Percentiles rank a stretch among this genome's conserved stretches.
Conservation (phyloP, 371 early-diverging fungal species). For the Actinomortierella ambigua region DNA sequence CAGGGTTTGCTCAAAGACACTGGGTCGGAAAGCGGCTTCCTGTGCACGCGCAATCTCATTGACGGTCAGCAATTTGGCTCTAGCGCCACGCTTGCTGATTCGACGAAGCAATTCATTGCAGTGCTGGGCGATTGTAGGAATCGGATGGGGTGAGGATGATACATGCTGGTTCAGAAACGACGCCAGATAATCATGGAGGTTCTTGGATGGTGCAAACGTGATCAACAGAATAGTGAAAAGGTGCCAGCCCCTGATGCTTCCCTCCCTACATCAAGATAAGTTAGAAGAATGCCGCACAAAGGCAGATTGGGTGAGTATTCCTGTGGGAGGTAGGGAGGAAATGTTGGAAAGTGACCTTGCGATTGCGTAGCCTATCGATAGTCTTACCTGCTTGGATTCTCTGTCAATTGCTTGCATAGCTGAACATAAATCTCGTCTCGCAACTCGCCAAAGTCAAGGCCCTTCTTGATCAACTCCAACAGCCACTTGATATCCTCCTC, state of each 20-base stretch:
- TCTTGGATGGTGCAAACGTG: slow-evolving; percentile 92
- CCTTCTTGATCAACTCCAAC: slow-evolving; percentile 63
- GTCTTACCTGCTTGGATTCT: slow-evolving; percentile 77
- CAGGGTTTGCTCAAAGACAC: slow-evolving; percentile 93
- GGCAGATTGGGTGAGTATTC: background rate
- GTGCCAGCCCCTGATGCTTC: slow-evolving; percentile 86
- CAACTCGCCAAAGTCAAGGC: slow-evolving; percentile 78
- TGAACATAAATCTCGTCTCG: slow-evolving; percentile 96
- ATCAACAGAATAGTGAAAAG: slow-evolving; percentile 79
- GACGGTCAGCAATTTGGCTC: slow-evolving; percentile 75
- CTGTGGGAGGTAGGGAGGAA: too few relatives aligned
- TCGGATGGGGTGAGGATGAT: slow-evolving; percentile 51
- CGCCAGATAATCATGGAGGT: slow-evolving; percentile 83
- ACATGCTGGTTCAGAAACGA: slow-evolving; percentile 77
- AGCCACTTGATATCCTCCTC: slow-evolving; percentile 76
- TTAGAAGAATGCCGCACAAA: background rate
- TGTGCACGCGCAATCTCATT: slow-evolving; percentile 84
- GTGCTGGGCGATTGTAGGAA: slow-evolving; percentile 64
- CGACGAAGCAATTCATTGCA: slow-evolving; percentile 68
- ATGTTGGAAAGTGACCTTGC: too few relatives aligned
- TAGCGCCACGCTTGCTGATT: slow-evolving; percentile 80
- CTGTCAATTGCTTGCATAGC: slow-evolving; percentile 86
- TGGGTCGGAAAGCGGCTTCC: slow-evolving; percentile 86
- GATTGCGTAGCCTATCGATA: too few relatives aligned
- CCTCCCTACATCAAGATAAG: slow-evolving; percentile 51